Evolutionary conservation across 331 rosid genomes (phyloP).

Genomic region (Dryas integrifolia): DNA sequence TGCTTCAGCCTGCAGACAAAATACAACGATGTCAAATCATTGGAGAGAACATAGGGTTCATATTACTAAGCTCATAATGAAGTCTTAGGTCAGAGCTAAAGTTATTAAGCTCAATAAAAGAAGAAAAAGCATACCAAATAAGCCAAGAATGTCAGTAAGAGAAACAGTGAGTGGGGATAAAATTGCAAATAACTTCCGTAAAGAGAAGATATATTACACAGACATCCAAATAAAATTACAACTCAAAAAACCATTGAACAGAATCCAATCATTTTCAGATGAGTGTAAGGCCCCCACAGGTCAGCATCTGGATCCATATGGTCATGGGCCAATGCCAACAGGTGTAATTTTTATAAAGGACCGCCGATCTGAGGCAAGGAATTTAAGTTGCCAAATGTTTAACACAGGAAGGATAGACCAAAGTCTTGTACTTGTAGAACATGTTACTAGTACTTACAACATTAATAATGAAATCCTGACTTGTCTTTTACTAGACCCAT

Average conservation of each 20-base stretch:
- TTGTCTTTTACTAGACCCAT: no score
- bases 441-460: no score
- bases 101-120: background rate
- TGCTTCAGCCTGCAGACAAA: conserved; percentile 73
- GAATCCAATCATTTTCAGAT: no score
- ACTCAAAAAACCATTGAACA: no score
- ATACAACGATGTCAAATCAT: conserved; percentile 21
- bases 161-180: no score
- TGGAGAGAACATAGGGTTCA: conserved; percentile 5
- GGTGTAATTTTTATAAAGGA: background rate
- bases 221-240: no score
- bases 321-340: background rate
- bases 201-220: no score
- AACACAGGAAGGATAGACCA: background rate
- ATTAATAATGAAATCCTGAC: no score
- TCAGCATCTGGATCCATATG: background rate
- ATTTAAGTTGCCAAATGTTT: background rate
- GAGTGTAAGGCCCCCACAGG: no score
- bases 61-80: background rate
- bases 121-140: background rate
- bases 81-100: background rate
- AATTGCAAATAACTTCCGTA: no score
- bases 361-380: background rate
- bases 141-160: background rate
- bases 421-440: no score